phyloP scores from a whole-genome alignment of 805 yeast genomes.

The Myxozyma nipponensis region DNA sequence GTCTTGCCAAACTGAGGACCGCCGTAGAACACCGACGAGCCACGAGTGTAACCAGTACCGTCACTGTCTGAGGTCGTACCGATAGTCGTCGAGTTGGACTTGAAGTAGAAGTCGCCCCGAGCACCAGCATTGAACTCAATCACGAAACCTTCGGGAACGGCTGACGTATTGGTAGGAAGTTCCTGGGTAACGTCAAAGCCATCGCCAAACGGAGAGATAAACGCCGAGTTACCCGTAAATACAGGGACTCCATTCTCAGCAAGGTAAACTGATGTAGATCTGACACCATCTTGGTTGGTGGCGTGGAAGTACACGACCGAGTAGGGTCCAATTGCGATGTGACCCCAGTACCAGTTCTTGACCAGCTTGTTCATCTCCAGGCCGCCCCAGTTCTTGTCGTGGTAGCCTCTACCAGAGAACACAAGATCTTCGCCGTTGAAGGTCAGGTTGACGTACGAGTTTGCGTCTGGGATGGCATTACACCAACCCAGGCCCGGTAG shows the following conservation, averaged over 20 bases:
- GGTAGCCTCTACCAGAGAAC: conserved; percentile 10
- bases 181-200: neutral
- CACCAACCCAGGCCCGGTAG: conserved; percentile 9
- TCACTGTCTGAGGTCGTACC: neutral
- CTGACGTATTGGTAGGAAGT: conserved; percentile 1
- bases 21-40: neutral
- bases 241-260: conserved; percentile 7
- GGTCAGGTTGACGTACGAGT: conserved; percentile 4
- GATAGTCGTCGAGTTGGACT: neutral
- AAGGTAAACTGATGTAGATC: conserved; percentile 3
- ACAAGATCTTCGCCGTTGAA: conserved; percentile 4
- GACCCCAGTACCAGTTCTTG: conserved; percentile 14
- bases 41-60: conserved; percentile 3
- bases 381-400: conserved; percentile 13
- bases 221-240: neutral
- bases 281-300: neutral
- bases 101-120: neutral
- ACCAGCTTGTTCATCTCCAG: neutral
- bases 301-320: conserved; percentile 12
- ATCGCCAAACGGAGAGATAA: conserved; percentile 2
- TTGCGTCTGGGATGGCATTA: conserved; percentile 10
- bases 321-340: conserved; percentile 7
- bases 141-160: neutral
- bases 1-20: conserved; percentile 1
- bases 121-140: conserved; percentile 2